Base-by-base conservation (phyloP, 2,329 filamentous ascomycete genomes). In the Fulvia fulva region DNA sequence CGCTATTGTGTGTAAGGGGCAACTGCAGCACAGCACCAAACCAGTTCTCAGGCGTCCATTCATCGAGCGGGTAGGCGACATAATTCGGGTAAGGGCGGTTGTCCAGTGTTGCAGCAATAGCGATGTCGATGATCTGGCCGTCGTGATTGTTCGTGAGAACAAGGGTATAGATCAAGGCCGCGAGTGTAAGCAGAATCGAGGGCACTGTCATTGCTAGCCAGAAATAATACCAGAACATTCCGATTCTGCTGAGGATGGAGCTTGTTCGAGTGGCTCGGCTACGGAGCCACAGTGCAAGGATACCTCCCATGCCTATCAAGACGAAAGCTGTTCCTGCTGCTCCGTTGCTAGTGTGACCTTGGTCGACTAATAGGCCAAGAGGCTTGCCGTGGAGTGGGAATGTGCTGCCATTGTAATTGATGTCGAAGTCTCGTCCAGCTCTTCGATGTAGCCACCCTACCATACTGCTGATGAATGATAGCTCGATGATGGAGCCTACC, bases 341-440 rank as follows among this genome's bases (percentile, higher is more conserved):
- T 45, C 68, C 69, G 56, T 71, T 71, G 56, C 60, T 60, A 30
- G 67, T 66, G 46, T 71, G 69, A 50, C 69, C 69, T 59, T 70
- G 67, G 56, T 71, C 55, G 22, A 65, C 53, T 21, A 70, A 62
- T 2, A 69, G 60, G 23, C 73, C 67, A 52, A 74, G 74, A 53
- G 74, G 74, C 60, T 76, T 75, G 63, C 76, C 76, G 45, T 71
- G 72, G 46, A 78, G 73, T 4, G 62, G 44, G 49, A 70, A 67
- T 28, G 69, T 75, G 25, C 72, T 47, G 46, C 23, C 44, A 32
- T 62, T 54, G 43, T 63, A 62, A 51, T 49, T 37, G 59, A 68
- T 56, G 22, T 56, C 47, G 60, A 68, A 70, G 53, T 55, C 57
- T 19, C 55, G 50, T 50, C 67, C 67, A 37, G 65, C 67, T 30